These are phyloP conservation scores for Tylopilus felleus DNA, from an alignment of 768 basidiomycete genomes.

Conservation along the genomic window DNA sequence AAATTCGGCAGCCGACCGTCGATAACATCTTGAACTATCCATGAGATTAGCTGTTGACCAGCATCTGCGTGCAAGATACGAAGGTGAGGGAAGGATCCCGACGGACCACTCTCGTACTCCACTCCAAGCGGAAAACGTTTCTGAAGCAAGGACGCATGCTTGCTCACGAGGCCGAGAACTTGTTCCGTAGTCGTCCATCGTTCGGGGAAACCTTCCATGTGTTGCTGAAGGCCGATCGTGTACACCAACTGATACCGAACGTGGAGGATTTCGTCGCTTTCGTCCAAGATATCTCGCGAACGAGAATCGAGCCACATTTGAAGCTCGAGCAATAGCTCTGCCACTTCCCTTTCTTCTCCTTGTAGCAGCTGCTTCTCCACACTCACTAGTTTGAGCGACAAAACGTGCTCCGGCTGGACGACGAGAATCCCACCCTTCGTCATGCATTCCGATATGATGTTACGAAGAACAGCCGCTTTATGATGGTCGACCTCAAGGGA, in stretches of 20 bases:
- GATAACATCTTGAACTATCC: slow-evolving; percentile 15
- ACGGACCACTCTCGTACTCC: slow-evolving; percentile 12
- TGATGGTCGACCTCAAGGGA: slow-evolving; percentile 23
- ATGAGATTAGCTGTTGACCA: slow-evolving; percentile 12
- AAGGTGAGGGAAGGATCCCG: slow-evolving; percentile 22
- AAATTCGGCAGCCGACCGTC: slow-evolving; percentile 12
- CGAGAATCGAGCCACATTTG: slow-evolving; percentile 25
- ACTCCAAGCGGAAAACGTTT: slow-evolving; percentile 3
- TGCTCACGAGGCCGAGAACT: slow-evolving; percentile 7
- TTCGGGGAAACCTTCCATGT: slow-evolving; percentile 4
- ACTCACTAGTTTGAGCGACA: slow-evolving; percentile 47
- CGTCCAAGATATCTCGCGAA: slow-evolving; percentile 27
- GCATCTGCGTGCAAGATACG: slow-evolving; percentile 19
- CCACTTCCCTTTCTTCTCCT: background rate
- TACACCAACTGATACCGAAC: background rate
- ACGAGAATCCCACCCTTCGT: slow-evolving; percentile 42
- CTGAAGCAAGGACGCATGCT: slow-evolving; percentile 10
- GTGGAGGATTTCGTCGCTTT: slow-evolving; percentile 25
- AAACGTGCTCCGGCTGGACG: slow-evolving; percentile 50
- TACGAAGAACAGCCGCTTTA: slow-evolving; percentile 24
- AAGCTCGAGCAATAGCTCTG: slow-evolving; percentile 24
- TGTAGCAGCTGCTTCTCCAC: slow-evolving; percentile 33
- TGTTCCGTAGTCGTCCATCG: background rate
- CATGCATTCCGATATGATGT: slow-evolving; percentile 39
- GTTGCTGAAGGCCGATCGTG: slow-evolving; percentile 22